A percentile compares a stretch with the other conserved stretches of the same genome.
Evolutionary conservation across 176 grass and related monocot species (phyloP).

Genomic region (Sorghum bicolor): Sorghum_bicolor_NCBIv3 NC_012877.2:54843001-54843500

Average conservation of each 20-base stretch:
- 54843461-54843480: background rate
- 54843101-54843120: conserved; percentile 84
- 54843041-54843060: conserved; percentile 53
- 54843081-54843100: conserved; percentile 95
- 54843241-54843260: conserved; percentile 42
- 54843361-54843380: background rate
- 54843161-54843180: conserved; percentile 28
- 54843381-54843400: background rate
- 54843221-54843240: conserved; percentile 7
- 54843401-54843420: background rate
- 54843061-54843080: conserved; percentile 71
- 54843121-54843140: conserved; percentile 62
- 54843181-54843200: conserved; percentile 35
- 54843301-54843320: background rate
- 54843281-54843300: conserved; percentile 10
- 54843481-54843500: background rate
- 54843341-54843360: background rate
- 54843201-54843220: conserved; percentile 37
- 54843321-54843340: background rate
- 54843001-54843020: conserved; percentile 55
- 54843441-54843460: background rate
- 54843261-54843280: conserved; percentile 25
- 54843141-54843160: background rate
- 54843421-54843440: background rate
- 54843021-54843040: conserved; percentile 41